Evolutionary conservation across 495 filamentous ascomycete genomes (phyloP).

Genomic region (Penicillium lagena): DNA sequence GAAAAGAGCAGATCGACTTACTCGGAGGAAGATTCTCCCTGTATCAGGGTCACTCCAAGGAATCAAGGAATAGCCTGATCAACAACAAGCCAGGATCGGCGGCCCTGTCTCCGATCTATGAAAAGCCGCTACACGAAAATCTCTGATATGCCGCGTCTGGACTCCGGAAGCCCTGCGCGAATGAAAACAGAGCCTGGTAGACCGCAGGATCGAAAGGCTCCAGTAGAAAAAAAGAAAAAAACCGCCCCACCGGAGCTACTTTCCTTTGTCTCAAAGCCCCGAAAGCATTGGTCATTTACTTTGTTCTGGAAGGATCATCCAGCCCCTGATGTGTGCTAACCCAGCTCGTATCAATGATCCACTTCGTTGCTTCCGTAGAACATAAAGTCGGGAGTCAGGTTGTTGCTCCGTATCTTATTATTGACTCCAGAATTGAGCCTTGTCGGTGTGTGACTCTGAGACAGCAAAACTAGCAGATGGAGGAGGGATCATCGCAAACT

Average conservation of each 20-base stretch:
- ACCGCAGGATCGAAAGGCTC: constrained; percentile 13
- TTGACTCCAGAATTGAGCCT: no score
- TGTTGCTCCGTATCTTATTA: no score
- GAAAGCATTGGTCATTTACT: not conserved
- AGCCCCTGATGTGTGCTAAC: no score
- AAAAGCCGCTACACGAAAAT: not conserved
- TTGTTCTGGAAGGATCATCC: not conserved
- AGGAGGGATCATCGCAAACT: no score
- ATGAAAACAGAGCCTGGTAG: constrained; percentile 5
- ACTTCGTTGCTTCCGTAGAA: no score
- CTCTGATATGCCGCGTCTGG: constrained; percentile 1
- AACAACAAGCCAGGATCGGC: constrained; percentile 8
- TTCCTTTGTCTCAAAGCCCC: not conserved
- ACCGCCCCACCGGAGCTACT: not conserved
- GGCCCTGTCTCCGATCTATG: constrained; percentile 6
- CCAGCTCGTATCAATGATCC: no score
- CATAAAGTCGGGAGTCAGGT: no score
- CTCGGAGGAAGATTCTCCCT: no score
- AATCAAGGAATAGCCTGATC: constrained; percentile 11
- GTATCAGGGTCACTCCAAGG: constrained; percentile 14
- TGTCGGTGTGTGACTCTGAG: no score
- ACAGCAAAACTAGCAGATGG: no score
- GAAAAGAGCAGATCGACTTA: no score
- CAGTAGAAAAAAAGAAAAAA: not conserved
- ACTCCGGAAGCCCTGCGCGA: not conserved